Conservation (phyloP, 495 filamentous ascomycete genomes). For the Darksidea phi region DNA sequence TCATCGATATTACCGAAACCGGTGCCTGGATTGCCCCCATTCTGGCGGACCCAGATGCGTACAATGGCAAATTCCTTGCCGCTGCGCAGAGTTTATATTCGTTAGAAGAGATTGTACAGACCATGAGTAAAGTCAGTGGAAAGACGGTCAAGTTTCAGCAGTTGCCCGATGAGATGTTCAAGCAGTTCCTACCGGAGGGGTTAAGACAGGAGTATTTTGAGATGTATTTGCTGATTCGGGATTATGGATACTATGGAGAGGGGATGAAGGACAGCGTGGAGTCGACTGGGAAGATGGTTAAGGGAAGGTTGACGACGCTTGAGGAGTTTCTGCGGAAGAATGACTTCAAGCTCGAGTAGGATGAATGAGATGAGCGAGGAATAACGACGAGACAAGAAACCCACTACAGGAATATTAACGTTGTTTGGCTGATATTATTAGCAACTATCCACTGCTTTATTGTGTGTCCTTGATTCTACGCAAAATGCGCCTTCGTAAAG, state of each 20-base stretch:
- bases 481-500: no score
- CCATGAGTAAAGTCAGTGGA: slow-evolving; percentile 45
- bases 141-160: slow-evolving; percentile 45
- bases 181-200: slow-evolving; percentile 47
- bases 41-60: slow-evolving; percentile 43
- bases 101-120: slow-evolving; percentile 50
- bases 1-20: slow-evolving; percentile 56
- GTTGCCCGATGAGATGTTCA: slow-evolving; percentile 51
- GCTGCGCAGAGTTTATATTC: slow-evolving; percentile 40
- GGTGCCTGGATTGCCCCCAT: slow-evolving; percentile 58
- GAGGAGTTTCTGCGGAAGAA: slow-evolving; percentile 22
- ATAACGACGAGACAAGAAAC: neutral
- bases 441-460: no score
- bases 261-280: slow-evolving; percentile 18
- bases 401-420: no score
- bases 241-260: slow-evolving; percentile 31
- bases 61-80: slow-evolving; percentile 41
- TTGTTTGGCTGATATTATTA: no score
- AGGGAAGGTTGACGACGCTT: slow-evolving; percentile 12
- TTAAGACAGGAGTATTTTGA: slow-evolving; percentile 54
- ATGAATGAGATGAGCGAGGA: neutral
- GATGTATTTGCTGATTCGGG: slow-evolving; percentile 47
- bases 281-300: slow-evolving; percentile 9
- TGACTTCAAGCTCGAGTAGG: neutral
- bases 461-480: no score